Percentiles rank a stretch among this genome's conserved stretches.
Evolutionary conservation across 768 basidiomycete genomes (phyloP).

Genomic region (Flagelloscypha sp.): DNA sequence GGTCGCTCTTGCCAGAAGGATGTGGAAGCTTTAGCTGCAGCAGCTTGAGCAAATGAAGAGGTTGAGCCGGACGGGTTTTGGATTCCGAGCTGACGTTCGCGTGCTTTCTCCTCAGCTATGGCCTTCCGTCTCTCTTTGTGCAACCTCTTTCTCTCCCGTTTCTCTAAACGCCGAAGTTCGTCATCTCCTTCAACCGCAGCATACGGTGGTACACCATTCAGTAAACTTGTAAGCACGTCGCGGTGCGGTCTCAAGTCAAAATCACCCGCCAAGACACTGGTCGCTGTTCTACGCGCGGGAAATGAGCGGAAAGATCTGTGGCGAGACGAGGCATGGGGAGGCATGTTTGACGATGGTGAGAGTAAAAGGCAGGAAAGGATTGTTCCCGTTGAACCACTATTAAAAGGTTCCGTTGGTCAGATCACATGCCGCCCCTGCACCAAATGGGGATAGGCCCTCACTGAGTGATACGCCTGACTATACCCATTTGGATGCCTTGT

Average conservation of each 20-base stretch:
- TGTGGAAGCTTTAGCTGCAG: constrained; percentile 26
- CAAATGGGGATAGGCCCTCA: too few relatives aligned
- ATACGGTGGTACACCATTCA: constrained; percentile 69
- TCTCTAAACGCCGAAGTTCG: constrained; percentile 45
- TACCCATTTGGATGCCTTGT: too few relatives aligned
- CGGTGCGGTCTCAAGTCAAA: constrained; percentile 62
- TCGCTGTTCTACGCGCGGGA: constrained; percentile 55
- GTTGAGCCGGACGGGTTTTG: constrained; percentile 21
- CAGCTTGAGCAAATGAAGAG: constrained; percentile 17
- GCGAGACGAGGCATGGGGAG: constrained; percentile 18
- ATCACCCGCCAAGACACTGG: constrained; percentile 64
- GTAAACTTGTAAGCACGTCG: constrained; percentile 71
- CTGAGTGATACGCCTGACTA: too few relatives aligned
- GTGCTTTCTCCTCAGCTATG: constrained; percentile 21
- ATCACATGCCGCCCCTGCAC: too few relatives aligned
- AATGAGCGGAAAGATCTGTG: constrained; percentile 2
- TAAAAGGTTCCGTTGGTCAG: too few relatives aligned
- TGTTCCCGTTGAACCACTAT: too few relatives aligned
- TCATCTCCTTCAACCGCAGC: constrained; percentile 55
- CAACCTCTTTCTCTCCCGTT: constrained; percentile 40
- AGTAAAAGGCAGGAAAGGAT: constrained; percentile 23
- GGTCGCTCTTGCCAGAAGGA: constrained; percentile 67
- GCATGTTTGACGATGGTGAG: constrained; percentile 20
- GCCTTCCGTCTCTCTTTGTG: constrained; percentile 43
- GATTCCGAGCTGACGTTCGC: constrained; percentile 12